Conservation (phyloP, 805 yeast genomes). For the Schizosaccharomyces lindneri region DNA sequence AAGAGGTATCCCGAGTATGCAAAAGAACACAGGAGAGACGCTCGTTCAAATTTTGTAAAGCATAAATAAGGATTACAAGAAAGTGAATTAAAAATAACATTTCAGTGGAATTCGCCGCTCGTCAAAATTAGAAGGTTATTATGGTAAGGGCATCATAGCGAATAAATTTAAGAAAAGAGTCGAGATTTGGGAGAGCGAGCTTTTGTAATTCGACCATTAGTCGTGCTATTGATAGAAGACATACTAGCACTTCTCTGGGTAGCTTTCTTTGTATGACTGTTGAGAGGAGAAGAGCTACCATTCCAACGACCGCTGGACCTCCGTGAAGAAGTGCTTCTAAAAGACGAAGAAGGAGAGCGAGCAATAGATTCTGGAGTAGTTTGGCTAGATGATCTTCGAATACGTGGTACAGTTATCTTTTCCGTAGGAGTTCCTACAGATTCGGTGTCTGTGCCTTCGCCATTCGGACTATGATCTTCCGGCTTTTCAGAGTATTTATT, state of each 20-base stretch:
- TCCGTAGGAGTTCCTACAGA: not conserved
- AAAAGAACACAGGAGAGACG: too few relatives aligned
- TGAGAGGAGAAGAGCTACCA: not conserved
- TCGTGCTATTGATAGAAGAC: not conserved
- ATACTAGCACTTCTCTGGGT: not conserved
- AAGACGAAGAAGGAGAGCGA: not conserved
- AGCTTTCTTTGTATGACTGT: not conserved
- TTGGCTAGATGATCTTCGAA: not conserved
- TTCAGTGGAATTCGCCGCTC: too few relatives aligned
- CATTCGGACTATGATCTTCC: not conserved
- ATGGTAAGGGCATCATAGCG: not conserved
- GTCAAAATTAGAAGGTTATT: too few relatives aligned
- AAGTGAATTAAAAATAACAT: too few relatives aligned
- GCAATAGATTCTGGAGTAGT: not conserved
- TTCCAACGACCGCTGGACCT: not conserved
- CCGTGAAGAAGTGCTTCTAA: not conserved
- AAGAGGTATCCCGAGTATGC: too few relatives aligned
- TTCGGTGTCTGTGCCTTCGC: not conserved
- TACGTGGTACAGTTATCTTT: not conserved
- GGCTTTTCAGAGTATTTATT: not conserved
- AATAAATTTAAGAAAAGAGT: not conserved
- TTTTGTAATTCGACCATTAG: not conserved
- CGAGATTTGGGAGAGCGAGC: not conserved
- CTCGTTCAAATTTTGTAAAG: too few relatives aligned
- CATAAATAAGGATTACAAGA: too few relatives aligned